phyloP scores from a whole-genome alignment of 768 basidiomycete species.

The Pleurotus cornucopiae region DNA sequence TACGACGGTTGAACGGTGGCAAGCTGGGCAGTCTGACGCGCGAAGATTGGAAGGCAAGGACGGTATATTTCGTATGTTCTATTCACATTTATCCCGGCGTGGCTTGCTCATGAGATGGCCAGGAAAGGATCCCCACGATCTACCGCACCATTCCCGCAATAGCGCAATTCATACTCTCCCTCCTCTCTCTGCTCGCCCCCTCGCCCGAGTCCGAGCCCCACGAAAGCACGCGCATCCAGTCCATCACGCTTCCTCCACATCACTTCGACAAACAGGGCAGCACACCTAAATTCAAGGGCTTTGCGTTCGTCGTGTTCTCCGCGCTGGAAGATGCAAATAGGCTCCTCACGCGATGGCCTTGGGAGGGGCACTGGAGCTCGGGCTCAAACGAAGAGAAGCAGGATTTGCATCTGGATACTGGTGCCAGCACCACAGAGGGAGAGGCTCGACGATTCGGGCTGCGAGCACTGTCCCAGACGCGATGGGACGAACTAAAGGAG shows the following conservation, averaged over 20 bases:
- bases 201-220: not conserved
- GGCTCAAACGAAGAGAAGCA: not conserved
- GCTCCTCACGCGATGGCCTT: constrained; percentile 57
- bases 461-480: constrained; percentile 47
- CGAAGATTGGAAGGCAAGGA: constrained; percentile 58
- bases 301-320: constrained; percentile 64
- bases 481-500: constrained; percentile 61
- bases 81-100: not conserved
- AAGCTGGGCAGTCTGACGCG: constrained; percentile 20
- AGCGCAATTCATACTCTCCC: constrained; percentile 34
- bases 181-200: constrained; percentile 23
- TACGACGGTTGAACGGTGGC: constrained; percentile 47
- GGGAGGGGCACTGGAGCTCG: constrained; percentile 34
- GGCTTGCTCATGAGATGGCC: not conserved
- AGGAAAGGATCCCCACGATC: constrained; percentile 70
- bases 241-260: constrained; percentile 56
- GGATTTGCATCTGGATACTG: not conserved
- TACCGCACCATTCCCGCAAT: constrained; percentile 50
- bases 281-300: constrained; percentile 64
- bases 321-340: constrained; percentile 31
- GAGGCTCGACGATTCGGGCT: constrained; percentile 54
- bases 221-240: constrained; percentile 35
- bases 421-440: not conserved
- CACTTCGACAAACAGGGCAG: constrained; percentile 55
- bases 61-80: constrained; percentile 61